Conservation (phyloP, 371 early-diverging fungal genomes). For the Rhizomucor pusillus region DNA sequence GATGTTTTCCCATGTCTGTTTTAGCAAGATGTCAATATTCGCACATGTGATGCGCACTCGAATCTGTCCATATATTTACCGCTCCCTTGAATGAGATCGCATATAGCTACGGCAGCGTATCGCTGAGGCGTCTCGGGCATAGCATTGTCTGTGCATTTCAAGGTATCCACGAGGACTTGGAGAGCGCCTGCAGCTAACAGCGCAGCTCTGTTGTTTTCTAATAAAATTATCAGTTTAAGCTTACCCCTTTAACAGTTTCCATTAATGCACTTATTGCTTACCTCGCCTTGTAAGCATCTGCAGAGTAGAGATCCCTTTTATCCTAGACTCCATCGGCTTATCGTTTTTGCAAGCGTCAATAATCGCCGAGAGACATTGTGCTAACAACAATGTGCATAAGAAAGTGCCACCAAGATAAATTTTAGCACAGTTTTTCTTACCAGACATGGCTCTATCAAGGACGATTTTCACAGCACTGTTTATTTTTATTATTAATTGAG, state of each 20-base stretch:
- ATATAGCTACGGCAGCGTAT: conserved; percentile 70
- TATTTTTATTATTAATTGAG: conserved; percentile 21
- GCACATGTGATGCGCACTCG: no score
- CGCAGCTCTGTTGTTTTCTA: conserved; percentile 58
- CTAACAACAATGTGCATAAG: no score
- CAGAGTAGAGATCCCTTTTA: conserved; percentile 63
- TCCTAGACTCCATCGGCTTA: conserved; percentile 48
- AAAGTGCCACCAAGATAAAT: neutral
- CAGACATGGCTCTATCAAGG: conserved; percentile 67
- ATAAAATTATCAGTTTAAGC: no score
- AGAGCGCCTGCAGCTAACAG: conserved; percentile 62
- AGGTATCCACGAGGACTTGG: conserved; percentile 57
- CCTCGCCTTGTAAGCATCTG: conserved; percentile 72
- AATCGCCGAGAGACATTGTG: conserved; percentile 44
- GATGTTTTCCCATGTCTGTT: conserved; percentile 50
- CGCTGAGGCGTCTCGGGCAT: conserved; percentile 63
- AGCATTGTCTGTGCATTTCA: conserved; percentile 47
- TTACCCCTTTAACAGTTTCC: no score
- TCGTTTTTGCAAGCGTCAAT: conserved; percentile 45
- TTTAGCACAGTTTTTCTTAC: conserved; percentile 18
- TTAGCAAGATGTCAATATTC: neutral
- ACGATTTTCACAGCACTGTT: conserved; percentile 63
- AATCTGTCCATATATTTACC: conserved; percentile 33
- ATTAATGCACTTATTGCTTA: conserved; percentile 13
- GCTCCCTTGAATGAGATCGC: conserved; percentile 64